phyloP scores from a whole-genome alignment of 78 protist species.

The Dictyostelium purpureum region DNA sequence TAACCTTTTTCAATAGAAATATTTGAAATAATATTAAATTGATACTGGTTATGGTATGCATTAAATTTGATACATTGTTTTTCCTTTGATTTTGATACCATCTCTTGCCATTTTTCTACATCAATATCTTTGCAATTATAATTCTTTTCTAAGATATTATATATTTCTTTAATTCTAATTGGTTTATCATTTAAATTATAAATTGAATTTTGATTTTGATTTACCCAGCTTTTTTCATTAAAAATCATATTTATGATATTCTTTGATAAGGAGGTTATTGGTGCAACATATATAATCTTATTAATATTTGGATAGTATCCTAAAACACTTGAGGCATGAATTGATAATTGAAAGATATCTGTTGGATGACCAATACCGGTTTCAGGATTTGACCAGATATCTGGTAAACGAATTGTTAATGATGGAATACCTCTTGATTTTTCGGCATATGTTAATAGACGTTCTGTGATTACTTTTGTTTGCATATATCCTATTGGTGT shows the following conservation, averaged over 20 bases:
- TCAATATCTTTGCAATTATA: neutral
- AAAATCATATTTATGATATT: neutral
- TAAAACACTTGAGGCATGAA: neutral
- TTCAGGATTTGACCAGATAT: neutral
- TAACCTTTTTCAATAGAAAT: neutral
- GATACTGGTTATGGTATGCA: neutral
- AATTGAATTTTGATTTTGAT: neutral
- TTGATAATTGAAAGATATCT: slow-evolving; percentile 10
- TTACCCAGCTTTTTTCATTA: neutral
- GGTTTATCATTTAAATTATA: neutral
- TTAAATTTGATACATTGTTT: neutral
- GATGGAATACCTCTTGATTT: slow-evolving; percentile 6
- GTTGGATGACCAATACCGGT: slow-evolving; percentile 1
- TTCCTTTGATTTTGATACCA: neutral
- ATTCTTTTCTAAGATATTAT: neutral
- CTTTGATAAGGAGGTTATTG: neutral
- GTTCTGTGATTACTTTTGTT: slow-evolving; percentile 38
- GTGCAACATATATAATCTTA: neutral
- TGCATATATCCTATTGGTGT: slow-evolving; percentile 44
- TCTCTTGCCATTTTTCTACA: neutral
- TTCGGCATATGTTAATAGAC: neutral
- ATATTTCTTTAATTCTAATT: neutral
- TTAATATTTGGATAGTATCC: neutral
- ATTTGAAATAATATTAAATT: neutral
- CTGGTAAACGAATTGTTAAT: neutral